phyloP scores from a whole-genome alignment of 805 yeast species.

The Yarrowia bubula region DNA sequence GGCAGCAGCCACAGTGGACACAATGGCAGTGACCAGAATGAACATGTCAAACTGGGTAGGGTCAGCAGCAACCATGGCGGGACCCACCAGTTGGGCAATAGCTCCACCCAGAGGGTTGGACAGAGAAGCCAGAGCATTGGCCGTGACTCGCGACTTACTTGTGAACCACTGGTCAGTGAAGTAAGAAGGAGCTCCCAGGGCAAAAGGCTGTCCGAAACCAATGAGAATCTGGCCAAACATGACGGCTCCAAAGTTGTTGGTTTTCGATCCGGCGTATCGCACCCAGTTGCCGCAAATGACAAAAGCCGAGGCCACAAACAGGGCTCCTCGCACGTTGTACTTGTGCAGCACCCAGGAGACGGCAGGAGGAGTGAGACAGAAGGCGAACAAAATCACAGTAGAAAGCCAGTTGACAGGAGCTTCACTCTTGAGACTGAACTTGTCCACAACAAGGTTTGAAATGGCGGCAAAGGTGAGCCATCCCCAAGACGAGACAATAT shows the following conservation, averaged over 20 bases:
- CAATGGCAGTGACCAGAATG: constrained; percentile 34
- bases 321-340: constrained; percentile 33
- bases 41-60: constrained; percentile 33
- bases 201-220: constrained; percentile 41
- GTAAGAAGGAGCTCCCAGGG: constrained; percentile 37
- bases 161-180: constrained; percentile 41
- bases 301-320: constrained; percentile 33
- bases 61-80: constrained; percentile 35
- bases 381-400: constrained; percentile 38
- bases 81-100: constrained; percentile 39
- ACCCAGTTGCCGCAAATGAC: constrained; percentile 37
- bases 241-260: constrained; percentile 35
- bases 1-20: constrained; percentile 32
- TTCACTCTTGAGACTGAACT: constrained; percentile 33
- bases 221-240: constrained; percentile 41
- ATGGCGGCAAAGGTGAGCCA: constrained; percentile 40
- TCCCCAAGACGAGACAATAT: constrained; percentile 39
- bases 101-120: constrained; percentile 41
- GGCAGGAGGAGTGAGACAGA: constrained; percentile 34
- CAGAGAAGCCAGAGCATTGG: constrained; percentile 40
- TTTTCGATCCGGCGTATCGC: constrained; percentile 37
- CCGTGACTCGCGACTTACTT: constrained; percentile 38
- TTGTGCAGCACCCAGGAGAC: constrained; percentile 34
- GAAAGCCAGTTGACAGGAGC: constrained; percentile 40
- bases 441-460: constrained; percentile 33